Evolutionary conservation across 352 stramenopile species (phyloP).

Genomic region (Blastocystis hominis): DNA sequence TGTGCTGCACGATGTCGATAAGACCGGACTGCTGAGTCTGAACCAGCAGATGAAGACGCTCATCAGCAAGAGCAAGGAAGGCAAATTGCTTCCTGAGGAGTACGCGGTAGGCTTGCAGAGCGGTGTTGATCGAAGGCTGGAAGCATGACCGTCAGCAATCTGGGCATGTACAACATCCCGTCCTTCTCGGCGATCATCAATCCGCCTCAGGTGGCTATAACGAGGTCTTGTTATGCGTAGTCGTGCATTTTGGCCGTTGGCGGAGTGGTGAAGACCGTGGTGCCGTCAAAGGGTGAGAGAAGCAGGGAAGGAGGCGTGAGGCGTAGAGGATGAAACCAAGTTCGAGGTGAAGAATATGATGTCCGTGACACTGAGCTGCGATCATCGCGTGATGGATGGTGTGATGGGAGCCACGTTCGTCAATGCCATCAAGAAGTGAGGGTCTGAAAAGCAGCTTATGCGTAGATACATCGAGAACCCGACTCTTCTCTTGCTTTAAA

Average conservation of each 20-base stretch:
- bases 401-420: conserved; percentile 86
- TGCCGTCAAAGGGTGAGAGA: conserved; percentile 57
- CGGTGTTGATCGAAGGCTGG: conserved; percentile 72
- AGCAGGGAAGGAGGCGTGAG: background rate
- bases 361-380: conserved; percentile 69
- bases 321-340: conserved; percentile 36
- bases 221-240: too few species aligned
- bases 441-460: conserved; percentile 62
- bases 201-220: too few species aligned
- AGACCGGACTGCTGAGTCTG: conserved; percentile 82
- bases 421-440: conserved; percentile 86
- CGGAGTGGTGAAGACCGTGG: conserved; percentile 76
- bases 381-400: conserved; percentile 92
- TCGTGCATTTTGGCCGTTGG: conserved; percentile 94
- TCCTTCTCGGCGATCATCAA: conserved; percentile 97
- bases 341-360: conserved; percentile 62
- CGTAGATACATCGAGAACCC: conserved; percentile 66
- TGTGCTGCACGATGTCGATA: conserved; percentile 85
- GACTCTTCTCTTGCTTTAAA: conserved; percentile 76
- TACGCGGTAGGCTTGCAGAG: conserved; percentile 65
- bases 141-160: conserved; percentile 96
- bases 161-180: conserved; percentile 96
- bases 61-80: conserved; percentile 80
- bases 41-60: conserved; percentile 90
- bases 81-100: conserved; percentile 95